These are phyloP conservation scores for Sporothrix dimorphospora DNA, from an alignment of 2,329 filamentous ascomycete genomes.

Conservation along the genomic window DNA sequence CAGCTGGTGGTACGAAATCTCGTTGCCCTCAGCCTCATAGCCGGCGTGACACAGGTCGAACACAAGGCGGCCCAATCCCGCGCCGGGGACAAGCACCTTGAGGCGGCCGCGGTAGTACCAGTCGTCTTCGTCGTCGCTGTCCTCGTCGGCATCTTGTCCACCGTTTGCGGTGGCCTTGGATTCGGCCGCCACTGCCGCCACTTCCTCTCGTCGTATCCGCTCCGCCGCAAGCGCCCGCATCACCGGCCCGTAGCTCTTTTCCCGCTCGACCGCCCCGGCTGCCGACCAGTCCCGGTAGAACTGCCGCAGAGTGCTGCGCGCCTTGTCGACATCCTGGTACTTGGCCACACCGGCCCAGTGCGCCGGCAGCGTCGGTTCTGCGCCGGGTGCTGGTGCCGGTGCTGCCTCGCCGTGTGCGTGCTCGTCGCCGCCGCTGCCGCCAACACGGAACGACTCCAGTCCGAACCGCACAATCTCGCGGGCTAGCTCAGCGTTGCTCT, in stretches of 20 bases:
- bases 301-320: conserved; percentile 87
- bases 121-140: conserved; percentile 15
- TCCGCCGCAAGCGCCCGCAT: conserved; percentile 64
- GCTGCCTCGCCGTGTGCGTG: neutral
- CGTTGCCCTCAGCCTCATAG: conserved; percentile 81
- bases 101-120: conserved; percentile 46
- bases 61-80: conserved; percentile 83
- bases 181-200: conserved; percentile 21
- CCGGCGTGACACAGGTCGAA: conserved; percentile 80
- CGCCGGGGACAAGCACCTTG: conserved; percentile 82
- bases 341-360: conserved; percentile 73
- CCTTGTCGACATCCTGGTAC: conserved; percentile 80
- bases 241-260: conserved; percentile 77
- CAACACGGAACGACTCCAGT: conserved; percentile 66
- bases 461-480: conserved; percentile 74
- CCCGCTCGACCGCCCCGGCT: conserved; percentile 73
- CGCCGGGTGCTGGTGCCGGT: conserved; percentile 36
- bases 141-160: neutral
- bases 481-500: conserved; percentile 81
- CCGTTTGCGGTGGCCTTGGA: neutral
- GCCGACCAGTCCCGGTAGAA: conserved; percentile 94
- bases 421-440: conserved; percentile 24
- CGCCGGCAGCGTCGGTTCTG: conserved; percentile 54
- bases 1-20: conserved; percentile 97
- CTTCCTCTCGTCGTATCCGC: conserved; percentile 36